Evolutionary conservation across 768 basidiomycete species (phyloP).

Genomic region (Sporobolomyces pararoseus): DNA sequence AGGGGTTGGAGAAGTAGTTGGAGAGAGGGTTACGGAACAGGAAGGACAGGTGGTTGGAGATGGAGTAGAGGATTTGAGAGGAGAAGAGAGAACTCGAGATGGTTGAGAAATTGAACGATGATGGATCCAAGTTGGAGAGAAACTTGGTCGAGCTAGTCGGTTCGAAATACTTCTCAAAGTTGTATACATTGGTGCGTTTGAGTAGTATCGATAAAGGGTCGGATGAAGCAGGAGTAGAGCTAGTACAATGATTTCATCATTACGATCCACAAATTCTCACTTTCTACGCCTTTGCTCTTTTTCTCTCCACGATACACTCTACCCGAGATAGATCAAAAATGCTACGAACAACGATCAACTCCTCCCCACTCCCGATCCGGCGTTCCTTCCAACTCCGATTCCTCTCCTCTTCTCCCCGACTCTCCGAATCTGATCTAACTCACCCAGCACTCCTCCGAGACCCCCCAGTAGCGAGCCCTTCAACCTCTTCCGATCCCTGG

Average conservation of each 20-base stretch:
- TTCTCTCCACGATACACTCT: background rate
- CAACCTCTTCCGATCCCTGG: constrained; percentile 31
- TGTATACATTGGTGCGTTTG: too few species aligned
- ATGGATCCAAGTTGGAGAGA: too few species aligned
- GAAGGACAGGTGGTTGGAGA: constrained; percentile 18
- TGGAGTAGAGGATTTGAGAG: constrained; percentile 3
- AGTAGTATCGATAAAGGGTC: background rate
- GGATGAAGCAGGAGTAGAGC: background rate
- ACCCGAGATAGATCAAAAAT: too few species aligned
- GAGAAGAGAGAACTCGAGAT: background rate
- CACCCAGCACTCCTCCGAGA: constrained; percentile 29
- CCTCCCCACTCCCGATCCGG: background rate
- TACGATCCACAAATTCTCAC: background rate
- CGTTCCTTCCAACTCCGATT: background rate
- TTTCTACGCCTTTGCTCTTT: too few species aligned
- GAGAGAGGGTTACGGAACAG: constrained; percentile 46
- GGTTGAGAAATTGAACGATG: background rate
- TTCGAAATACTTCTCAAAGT: too few species aligned
- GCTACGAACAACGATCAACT: too few species aligned
- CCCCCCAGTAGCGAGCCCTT: constrained; percentile 29
- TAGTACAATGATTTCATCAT: background rate
- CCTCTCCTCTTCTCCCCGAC: background rate
- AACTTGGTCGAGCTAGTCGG: too few species aligned
- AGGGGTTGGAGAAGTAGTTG: constrained; percentile 42
- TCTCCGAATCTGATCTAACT: background rate